Percentiles rank a stretch among this genome's conserved stretches.
phyloP scores from a whole-genome alignment of 1,284 basidiomycete genomes.

The Trichosporon sp. region DNA sequence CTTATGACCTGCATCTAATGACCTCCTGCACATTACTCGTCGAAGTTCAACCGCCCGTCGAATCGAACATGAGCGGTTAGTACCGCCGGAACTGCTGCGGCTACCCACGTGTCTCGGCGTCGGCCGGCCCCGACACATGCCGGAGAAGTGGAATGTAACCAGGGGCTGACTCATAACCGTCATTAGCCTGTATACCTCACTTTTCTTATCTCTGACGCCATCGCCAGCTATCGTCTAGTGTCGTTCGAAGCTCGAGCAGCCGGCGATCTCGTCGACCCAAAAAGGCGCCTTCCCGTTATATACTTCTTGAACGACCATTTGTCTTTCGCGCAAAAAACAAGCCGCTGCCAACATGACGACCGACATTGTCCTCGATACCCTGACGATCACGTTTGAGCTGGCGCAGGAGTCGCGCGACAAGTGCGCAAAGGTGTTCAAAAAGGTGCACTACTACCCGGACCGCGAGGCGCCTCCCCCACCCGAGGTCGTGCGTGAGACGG shows the following conservation, averaged over 20 bases:
- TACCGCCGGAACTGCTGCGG: too few species aligned
- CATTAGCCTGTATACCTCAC: too few species aligned
- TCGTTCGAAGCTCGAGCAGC: too few species aligned
- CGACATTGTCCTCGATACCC: constrained; percentile 2
- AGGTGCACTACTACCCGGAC: constrained; percentile 31
- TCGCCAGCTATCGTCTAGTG: too few species aligned
- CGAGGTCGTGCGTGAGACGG: constrained; percentile 21
- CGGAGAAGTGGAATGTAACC: background rate
- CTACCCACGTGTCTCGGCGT: background rate
- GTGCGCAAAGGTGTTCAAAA: constrained; percentile 26
- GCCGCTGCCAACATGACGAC: constrained; percentile 6
- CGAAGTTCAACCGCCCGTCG: too few species aligned
- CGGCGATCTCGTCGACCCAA: too few species aligned
- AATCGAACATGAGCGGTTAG: too few species aligned
- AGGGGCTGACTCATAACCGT: too few species aligned
- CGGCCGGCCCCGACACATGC: background rate
- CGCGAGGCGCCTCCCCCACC: constrained; percentile 15
- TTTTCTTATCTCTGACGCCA: too few species aligned
- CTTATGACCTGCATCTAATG: too few species aligned
- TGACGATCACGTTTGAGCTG: constrained; percentile 13
- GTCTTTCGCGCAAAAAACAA: too few species aligned
- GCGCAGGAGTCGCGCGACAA: constrained; percentile 23
- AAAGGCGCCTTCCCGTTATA: too few species aligned
- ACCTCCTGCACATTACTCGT: background rate
- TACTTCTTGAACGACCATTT: background rate